Base-by-base conservation (phyloP, 2,329 filamentous ascomycete genomes). In the Diaporthe sp. region DNA sequence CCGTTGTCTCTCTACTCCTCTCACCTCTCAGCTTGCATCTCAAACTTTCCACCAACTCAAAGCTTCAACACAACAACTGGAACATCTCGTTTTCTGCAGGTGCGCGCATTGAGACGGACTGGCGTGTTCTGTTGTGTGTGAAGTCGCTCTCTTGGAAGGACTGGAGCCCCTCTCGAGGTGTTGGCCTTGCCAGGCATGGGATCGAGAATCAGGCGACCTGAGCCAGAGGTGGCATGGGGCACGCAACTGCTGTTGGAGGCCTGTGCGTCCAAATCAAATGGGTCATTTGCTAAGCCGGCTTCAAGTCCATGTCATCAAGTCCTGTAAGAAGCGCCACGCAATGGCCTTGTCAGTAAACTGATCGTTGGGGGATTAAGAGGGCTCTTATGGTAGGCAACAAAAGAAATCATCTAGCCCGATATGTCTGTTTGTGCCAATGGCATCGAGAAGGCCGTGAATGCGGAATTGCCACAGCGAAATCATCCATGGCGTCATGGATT, bases 311-410 rank as follows among this genome's bases (percentile, higher is more conserved):
- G 8, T 58, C 28, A 58, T 76, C 75, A 76, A 74, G 75, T 76
- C 75, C 75, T 76, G 54, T 74, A 72, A 57, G 19, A 67, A 35
- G 70, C 58, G 64, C 60, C 69, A 60, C 28, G 28, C 8, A 5
- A 45, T 47, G 64, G 72, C 64, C 57, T 54, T 61, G 75, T 76
- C 68, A 76, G 75, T 67, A 35, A 72, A 64, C 25, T 50, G 47
- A 35, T 54, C 38, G 30, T 6, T 40, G 33, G 10, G 19, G 30
- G 30, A 15, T 13, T 28, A 13, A 2, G 30, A n/a, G 10, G 35
- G 28, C 42, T 75, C 54, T n/a, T 35, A 60, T 67, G 38, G 40
- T 22, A 25, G 47, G 40, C 42, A 61, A 54, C 72, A 22, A 55
- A 55, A 30, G 17, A 28, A 4, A 6, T 74, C 68, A 76, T 76